Conservation (phyloP, 257 asterid genomes). For the Plectranthus barbatus region DNA sequence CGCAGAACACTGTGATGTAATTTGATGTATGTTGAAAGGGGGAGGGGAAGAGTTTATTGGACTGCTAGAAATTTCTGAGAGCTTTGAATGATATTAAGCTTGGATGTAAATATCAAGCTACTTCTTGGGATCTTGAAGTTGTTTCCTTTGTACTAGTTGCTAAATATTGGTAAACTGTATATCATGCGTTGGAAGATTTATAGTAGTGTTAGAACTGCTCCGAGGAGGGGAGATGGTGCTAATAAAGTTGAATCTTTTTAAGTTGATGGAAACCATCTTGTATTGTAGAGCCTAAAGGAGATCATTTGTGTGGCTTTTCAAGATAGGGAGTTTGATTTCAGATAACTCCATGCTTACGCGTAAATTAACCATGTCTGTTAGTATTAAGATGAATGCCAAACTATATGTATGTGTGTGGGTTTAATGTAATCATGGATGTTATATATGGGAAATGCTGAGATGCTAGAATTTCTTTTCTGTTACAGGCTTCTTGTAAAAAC, state of each 20-base stretch:
- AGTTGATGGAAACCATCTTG: neutral
- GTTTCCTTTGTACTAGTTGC: neutral
- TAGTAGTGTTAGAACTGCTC: neutral
- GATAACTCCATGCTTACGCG: neutral
- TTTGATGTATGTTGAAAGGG: neutral
- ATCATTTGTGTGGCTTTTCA: neutral
- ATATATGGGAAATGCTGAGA: neutral
- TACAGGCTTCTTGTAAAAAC: conserved; percentile 60
- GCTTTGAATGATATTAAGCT: neutral
- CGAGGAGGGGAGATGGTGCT: too few relatives aligned
- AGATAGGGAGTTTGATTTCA: neutral
- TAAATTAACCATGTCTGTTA: neutral
- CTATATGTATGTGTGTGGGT: neutral
- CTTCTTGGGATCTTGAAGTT: neutral
- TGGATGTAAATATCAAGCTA: neutral
- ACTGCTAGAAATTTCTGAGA: neutral
- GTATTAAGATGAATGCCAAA: neutral
- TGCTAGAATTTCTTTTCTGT: conserved; percentile 2
- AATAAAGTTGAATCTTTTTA: neutral
- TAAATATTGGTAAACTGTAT: neutral
- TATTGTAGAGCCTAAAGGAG: neutral
- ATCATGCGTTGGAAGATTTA: neutral
- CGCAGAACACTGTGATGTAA: neutral
- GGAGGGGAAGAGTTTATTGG: neutral
- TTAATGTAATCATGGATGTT: neutral